Evolutionary conservation across 2,329 filamentous ascomycete genomes (phyloP), one percentile per base, ranked within the genome.

Genomic region (Dactylella cylindrospora): DNA sequence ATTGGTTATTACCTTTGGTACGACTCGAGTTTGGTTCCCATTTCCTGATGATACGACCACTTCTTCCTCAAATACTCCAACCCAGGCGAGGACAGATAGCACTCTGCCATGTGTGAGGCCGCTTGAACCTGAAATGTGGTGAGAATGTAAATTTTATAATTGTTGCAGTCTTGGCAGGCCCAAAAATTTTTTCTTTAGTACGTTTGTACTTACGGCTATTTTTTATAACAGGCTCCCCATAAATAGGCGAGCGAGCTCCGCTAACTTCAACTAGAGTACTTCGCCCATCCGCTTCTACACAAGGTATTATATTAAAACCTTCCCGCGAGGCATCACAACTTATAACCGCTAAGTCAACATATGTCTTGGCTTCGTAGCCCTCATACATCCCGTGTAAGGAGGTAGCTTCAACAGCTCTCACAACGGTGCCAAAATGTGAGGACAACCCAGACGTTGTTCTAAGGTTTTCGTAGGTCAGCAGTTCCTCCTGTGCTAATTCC

Each of bases 231-330:
- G 28, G 47, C 22, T 61, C 55, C 8, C 55, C 55, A 17, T 40
- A 49, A 3, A 53, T 4, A 1, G 55, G 55, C 26, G 47, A 53
- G 13, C 55, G 55, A 26, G 55, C 41, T n/a, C 47, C 47, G 28
- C 53, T 53, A 15, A 61, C 55, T 22, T 61, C 55, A 33, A 53
- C 17, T 5, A 53, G 41, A 12, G 33, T 29, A n/a, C 47, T 49
- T 10, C 41, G 44, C 12, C 47, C 43, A 20, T 52, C 26, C n/a
- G 39, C 19, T 29, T 36, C 23, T 9, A 46, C 33, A 40, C 35
- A 49, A 15, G 55, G 47, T 12, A 61, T 47, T n/a, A 35, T 53
- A 36, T 61, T 61, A 31, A 61, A 61, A 12, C 55, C 55, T 20
- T 46, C 25, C 9, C 55, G 35, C 7, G 41, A 17, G 6, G 23